Percentiles rank a stretch among this genome's conserved stretches.
phyloP scores from a whole-genome alignment of 306 rosid genomes.

The Cajanus cajan region DNA sequence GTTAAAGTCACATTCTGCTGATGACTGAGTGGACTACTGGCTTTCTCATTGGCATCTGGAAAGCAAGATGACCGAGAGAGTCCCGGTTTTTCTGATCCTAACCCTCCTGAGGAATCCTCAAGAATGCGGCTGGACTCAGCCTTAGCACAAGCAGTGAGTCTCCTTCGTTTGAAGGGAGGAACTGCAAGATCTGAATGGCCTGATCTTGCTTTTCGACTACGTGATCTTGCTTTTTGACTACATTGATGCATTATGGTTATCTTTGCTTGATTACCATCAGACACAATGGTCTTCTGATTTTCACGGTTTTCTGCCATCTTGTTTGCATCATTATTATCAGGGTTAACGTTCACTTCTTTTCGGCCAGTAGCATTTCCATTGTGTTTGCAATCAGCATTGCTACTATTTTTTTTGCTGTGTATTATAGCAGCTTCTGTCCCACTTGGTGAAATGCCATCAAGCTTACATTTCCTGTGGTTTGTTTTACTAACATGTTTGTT shows the following conservation, averaged over 20 bases:
- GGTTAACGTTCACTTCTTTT: slow-evolving; percentile 19
- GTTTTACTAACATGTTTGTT: slow-evolving; percentile 30
- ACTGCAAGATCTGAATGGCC: slow-evolving; percentile 46
- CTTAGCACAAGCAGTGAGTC: slow-evolving; percentile 58
- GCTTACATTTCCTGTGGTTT: slow-evolving; percentile 30
- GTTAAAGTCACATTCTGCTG: slow-evolving; percentile 33
- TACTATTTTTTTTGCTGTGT: slow-evolving; percentile 36
- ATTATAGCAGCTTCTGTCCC: slow-evolving; percentile 26
- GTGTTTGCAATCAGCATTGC: slow-evolving; percentile 14
- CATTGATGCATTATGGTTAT: slow-evolving; percentile 40
- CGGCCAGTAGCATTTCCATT: slow-evolving; percentile 23
- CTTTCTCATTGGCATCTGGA: slow-evolving; percentile 38
- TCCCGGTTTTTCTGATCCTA: neutral
- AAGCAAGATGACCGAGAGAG: slow-evolving; percentile 30
- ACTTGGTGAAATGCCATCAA: slow-evolving; percentile 16
- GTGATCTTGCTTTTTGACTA: slow-evolving; percentile 46
- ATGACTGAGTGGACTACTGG: slow-evolving; percentile 30
- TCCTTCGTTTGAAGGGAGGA: slow-evolving; percentile 58
- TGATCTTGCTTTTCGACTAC: slow-evolving; percentile 47
- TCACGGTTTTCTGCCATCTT: slow-evolving; percentile 30
- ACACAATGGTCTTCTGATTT: slow-evolving; percentile 27
- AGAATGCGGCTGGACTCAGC: slow-evolving; percentile 41
- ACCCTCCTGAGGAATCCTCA: neutral
- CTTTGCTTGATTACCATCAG: slow-evolving; percentile 41
- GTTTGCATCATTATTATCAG: slow-evolving; percentile 33